These are phyloP conservation scores for Leishmania lainsoni DNA, from an alignment of 208 protist species.

Conservation along the genomic window DNA sequence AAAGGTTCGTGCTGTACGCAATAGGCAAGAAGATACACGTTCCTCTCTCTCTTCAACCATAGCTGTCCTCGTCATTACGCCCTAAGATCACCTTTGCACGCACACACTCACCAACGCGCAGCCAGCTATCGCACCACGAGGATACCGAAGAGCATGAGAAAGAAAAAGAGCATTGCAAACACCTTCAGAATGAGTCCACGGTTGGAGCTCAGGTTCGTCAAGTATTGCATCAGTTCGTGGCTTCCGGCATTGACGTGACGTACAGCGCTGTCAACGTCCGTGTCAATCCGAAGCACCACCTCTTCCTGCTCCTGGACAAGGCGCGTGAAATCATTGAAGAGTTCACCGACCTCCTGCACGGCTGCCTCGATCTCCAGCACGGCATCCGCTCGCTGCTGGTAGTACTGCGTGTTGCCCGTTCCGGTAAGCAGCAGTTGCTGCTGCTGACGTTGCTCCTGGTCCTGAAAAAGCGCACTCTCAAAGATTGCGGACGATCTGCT, in stretches of 20 bases:
- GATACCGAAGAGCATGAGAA: slow-evolving; percentile 92
- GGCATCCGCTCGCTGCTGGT: slow-evolving; percentile 78
- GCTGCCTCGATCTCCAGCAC: slow-evolving; percentile 89
- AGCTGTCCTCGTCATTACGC: background rate
- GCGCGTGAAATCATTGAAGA: slow-evolving; percentile 93
- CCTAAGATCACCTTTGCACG: background rate
- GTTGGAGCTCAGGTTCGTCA: slow-evolving; percentile 88
- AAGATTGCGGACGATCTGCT: slow-evolving; percentile 80
- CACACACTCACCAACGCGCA: background rate
- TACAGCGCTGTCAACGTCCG: slow-evolving; percentile 80
- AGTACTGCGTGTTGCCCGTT: slow-evolving; percentile 80
- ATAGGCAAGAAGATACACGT: background rate
- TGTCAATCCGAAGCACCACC: slow-evolving; percentile 90
- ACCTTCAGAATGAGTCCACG: slow-evolving; percentile 94
- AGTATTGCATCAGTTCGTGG: slow-evolving; percentile 91
- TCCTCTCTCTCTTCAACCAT: background rate
- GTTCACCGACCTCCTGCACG: slow-evolving; percentile 87
- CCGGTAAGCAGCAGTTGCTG: slow-evolving; percentile 67
- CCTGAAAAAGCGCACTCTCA: slow-evolving; percentile 89
- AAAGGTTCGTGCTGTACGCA: background rate
- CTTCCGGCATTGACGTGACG: slow-evolving; percentile 92
- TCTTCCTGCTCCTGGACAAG: slow-evolving; percentile 94
- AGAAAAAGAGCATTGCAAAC: slow-evolving; percentile 91
- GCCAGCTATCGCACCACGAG: slow-evolving; percentile 71
- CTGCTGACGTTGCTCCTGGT: slow-evolving; percentile 80